Base-by-base conservation (phyloP, 208 protist genomes). In the Trypanosoma mega region DNA sequence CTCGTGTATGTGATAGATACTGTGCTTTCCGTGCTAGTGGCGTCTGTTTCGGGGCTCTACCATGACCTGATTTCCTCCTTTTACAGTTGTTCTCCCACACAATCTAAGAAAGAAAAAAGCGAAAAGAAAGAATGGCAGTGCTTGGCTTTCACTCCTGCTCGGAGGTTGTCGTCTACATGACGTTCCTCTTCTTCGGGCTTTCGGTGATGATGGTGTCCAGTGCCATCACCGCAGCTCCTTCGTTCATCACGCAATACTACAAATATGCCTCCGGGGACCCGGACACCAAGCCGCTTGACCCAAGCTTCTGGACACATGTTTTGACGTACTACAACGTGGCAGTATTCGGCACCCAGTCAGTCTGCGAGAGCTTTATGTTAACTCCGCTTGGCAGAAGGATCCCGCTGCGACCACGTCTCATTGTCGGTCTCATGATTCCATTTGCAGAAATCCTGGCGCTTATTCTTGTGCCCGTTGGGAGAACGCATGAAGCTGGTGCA, bases 161-260 rank as follows among this genome's bases (percentile, higher is more conserved):
- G 26, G 85, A 88, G 70, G 75, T 84, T 45, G 72, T 85, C 60
- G 78, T 83, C 37, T 97, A 85, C 59, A 31, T 86, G 8, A 92
- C 88, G 43, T 87, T 96, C 29, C 64, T 93, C 23, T 61, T 94
- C 30, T 71, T 92, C 11, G 93, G 93, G 56, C 77, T 90, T 57
- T 92, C 85, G 27, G 82, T 87, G 49, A 76, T 97, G 72, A 88
- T 97, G 75, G 83, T 90, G 21, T 69, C 83, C 46, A 93, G 85
- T 45, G 73, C 83, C 24, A 82, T 96, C 39, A 92, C 90, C 16
- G 84, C 82, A n/a, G 85, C 87, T 1, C 85, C 77, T 3, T 47
- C 65, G 16, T 97, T 94, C 64, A 76, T 95, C 45, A 71, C 56
- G 29, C 59, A 82, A 8, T 93, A 87, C 74, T 89, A 84, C 79